Conservation (phyloP, 768 basidiomycete species). For the Sarcodon sp. region DNA sequence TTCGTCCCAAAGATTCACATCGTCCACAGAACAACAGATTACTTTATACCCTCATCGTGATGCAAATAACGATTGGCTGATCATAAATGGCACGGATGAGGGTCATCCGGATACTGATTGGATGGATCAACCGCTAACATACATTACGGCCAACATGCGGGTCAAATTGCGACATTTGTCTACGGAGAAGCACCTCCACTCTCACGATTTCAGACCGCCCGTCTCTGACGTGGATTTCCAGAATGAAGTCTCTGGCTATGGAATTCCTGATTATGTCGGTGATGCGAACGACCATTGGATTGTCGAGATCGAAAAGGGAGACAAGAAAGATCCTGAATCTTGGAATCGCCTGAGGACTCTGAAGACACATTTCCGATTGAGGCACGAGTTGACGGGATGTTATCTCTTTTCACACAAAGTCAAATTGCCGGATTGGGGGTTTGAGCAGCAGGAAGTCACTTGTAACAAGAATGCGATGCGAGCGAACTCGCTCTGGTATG, state of each 20-base stretch:
- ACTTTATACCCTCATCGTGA: constrained; percentile 99
- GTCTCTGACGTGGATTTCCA: constrained; percentile 98
- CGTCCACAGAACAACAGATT: constrained; percentile 79
- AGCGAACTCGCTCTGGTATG: constrained; percentile 85
- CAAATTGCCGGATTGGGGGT: constrained; percentile 96
- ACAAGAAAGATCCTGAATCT: constrained; percentile 52
- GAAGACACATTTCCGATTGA: constrained; percentile 68
- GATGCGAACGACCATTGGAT: constrained; percentile 92
- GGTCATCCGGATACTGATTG: constrained; percentile 33
- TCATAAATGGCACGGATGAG: constrained; percentile 49
- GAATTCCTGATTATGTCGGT: constrained; percentile 72
- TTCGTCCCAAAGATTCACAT: background rate
- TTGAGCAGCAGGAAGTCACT: constrained; percentile 97
- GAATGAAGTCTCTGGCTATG: constrained; percentile 95
- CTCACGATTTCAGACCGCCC: constrained; percentile 89
- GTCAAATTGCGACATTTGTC: constrained; percentile 72
- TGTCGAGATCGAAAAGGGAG: constrained; percentile 71
- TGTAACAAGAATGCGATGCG: constrained; percentile 95
- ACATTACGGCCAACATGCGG: constrained; percentile 51
- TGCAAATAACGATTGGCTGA: constrained; percentile 86
- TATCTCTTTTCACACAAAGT: constrained; percentile 98
- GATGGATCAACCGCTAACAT: constrained; percentile 36
- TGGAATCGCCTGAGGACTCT: constrained; percentile 64
- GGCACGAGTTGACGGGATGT: constrained; percentile 82
- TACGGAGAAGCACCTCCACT: constrained; percentile 84